Base-by-base conservation (phyloP, 1,284 basidiomycete genomes). In the Ceratobasidium sp. region DNA sequence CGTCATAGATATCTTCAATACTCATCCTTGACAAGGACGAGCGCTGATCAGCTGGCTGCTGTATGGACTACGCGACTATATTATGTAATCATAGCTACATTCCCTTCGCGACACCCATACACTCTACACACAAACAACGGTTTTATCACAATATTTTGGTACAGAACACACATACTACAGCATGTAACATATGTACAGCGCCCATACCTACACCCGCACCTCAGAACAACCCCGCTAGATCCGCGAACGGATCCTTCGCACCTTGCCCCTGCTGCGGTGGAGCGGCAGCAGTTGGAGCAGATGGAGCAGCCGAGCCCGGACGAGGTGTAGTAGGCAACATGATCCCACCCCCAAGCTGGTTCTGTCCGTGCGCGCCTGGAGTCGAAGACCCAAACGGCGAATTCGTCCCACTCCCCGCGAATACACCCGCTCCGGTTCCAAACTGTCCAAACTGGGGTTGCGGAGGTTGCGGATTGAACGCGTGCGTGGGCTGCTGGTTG, bases 161-260 rank as follows among this genome's bases (percentile, higher is more conserved):
- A 66, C 44, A 66, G n/a, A 28, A 66, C 63, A 66, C 44, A 66
- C 44, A 55, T 55, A 55, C 53, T 23, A 26, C 53, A 55, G 53
- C 23, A 20, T 3, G 53, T n/a, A 55, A n/a, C 53, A 55, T 26
- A 55, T 49, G 46, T 33, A 33, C 33, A 33, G 33, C 33, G 33
- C 33, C 33, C 33, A 66, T 49, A 49, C 23, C 44, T 12, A 44
- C 39, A 4, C 44, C 42, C 28, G 20, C 23, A 18, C 26, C 42
- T 79, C 66, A 95, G 83, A 95, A 94, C 78, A 95, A 85, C 51
- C 91, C 91, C 1, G 89, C 93, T 60, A 95, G 86, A 84, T 95
- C 94, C 18, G 93, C 92, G 82, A 95, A 95, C 53, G 94, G 94
- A 84, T 95, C 94, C 83, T 93, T 94, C 33, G 90, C 89, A 66